These are phyloP conservation scores for Aquilaria malaccensis DNA, from an alignment of 345 rosid species.

Conservation along the genomic window DNA sequence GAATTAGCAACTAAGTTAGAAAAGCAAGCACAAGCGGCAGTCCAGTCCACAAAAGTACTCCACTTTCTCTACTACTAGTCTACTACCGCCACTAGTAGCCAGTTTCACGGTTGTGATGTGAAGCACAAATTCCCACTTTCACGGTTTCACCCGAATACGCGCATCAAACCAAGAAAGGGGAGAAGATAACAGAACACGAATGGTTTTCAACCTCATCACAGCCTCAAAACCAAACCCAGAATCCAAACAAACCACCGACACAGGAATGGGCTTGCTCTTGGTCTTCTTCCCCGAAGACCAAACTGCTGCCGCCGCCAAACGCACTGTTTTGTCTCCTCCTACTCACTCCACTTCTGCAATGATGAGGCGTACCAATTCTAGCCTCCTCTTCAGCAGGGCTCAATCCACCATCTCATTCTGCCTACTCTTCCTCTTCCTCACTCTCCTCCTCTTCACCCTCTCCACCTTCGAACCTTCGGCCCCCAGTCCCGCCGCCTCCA, in stretches of 20 bases:
- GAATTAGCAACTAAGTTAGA: not conserved
- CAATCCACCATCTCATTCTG: constrained; percentile 85
- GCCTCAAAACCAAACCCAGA: constrained; percentile 5
- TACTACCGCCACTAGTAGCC: not conserved
- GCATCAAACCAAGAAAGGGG: not conserved
- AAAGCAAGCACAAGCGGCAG: not conserved
- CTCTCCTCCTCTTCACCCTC: constrained; percentile 80
- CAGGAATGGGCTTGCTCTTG: constrained; percentile 57
- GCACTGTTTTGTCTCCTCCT: constrained; percentile 7
- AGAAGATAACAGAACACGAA: not conserved
- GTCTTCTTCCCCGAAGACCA: constrained; percentile 70
- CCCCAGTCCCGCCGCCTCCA: constrained; percentile 8
- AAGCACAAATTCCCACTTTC: constrained; percentile 3
- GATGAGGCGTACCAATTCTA: constrained; percentile 36
- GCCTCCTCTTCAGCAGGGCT: constrained; percentile 50
- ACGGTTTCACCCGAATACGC: not conserved
- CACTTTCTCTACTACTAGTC: not conserved
- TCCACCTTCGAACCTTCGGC: constrained; percentile 74
- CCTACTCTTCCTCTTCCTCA: constrained; percentile 50
- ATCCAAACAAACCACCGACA: constrained; percentile 8
- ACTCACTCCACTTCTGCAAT: constrained; percentile 8
- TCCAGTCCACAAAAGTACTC: not conserved
- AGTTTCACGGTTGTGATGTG: not conserved
- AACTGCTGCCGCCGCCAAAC: not conserved
- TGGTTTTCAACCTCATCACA: constrained; percentile 18